Evolutionary conservation across 208 protist species (phyloP), one percentile per base, ranked within the genome.

Genomic region (Trypanosoma lewisi): DNA sequence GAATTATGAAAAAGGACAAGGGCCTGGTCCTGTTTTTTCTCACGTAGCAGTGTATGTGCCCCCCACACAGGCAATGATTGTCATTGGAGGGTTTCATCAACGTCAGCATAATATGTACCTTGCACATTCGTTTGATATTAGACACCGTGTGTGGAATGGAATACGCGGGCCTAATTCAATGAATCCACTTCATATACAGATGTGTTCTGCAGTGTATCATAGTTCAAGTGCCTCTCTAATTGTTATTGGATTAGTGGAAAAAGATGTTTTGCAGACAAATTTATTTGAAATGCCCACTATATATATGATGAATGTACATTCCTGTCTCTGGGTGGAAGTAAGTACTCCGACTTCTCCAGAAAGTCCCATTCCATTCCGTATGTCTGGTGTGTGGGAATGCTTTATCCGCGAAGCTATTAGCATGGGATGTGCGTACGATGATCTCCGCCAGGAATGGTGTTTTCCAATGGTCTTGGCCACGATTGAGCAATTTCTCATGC

Each of bases 61-160:
- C 3, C 52, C 77, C 3, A 79, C 71, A 17, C 58, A 86, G 16
- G 73, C 62, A 57, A 89, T 96, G 77, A 55, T 89, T 23, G 72
- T 96, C 39, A 55, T 96, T n/a, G 89, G 89, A 49, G 89, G 89
- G 30, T 82, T 93, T 59, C 89, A 96, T 54, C 84, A 92, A 41
- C 78, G 85, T 42, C 74, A 89, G 70, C 78, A 91, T 64, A 93
- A 93, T 66, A 85, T 73, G 58, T 88, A 89, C 58, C 30, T 96
- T 17, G 89, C 82, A 1, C 87, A 93, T 73, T 49, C 81, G 5
- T 93, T 91, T 58, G 89, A 96, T 68, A 75, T 93, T 41, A 78
- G 83, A 11, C 85, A 91, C 54, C 77, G 77, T 19, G 63, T 87
- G 23, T 96, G 89, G 89, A 91, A 63, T 44, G 84, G 85, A 23